These are phyloP conservation scores for Trametes punicea DNA, from an alignment of 768 basidiomycete species.

Conservation along the genomic window DNA sequence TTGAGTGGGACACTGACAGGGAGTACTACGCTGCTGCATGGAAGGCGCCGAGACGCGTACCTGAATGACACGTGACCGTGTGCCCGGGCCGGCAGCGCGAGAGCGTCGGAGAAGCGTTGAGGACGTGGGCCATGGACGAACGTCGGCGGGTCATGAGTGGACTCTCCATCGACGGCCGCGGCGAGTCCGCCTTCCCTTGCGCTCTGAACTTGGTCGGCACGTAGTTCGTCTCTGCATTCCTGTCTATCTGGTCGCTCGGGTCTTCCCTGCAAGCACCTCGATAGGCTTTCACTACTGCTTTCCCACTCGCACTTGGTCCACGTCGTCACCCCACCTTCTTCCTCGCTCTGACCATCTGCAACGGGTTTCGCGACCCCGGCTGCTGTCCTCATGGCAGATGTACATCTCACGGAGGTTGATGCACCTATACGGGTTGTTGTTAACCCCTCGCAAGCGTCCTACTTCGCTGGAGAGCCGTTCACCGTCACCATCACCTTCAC, in stretches of 20 bases:
- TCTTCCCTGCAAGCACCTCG: too few species aligned
- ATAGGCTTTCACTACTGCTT: too few species aligned
- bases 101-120: not conserved
- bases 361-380: too few species aligned
- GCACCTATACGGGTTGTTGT: slow-evolving; percentile 60
- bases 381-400: too few species aligned
- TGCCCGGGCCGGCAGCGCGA: slow-evolving; percentile 9
- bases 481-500: slow-evolving; percentile 83
- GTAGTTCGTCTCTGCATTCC: not conserved
- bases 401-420: slow-evolving; percentile 12
- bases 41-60: not conserved
- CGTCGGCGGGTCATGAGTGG: not conserved
- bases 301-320: too few species aligned
- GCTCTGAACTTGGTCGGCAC: not conserved
- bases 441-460: slow-evolving; percentile 80
- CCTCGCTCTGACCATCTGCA: too few species aligned
- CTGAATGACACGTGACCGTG: slow-evolving; percentile 9
- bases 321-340: too few species aligned
- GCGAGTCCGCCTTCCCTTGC: not conserved
- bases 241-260: not conserved
- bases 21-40: too few species aligned
- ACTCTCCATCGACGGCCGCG: not conserved
- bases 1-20: too few species aligned
- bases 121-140: not conserved
- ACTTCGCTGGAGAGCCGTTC: slow-evolving; percentile 90